A percentile compares a stretch with the other conserved stretches of the same genome.
These are phyloP conservation scores for Phlyctochytrium bullatum DNA, from an alignment of 192 early-diverging fungal genomes.

Conservation along the genomic window DNA sequence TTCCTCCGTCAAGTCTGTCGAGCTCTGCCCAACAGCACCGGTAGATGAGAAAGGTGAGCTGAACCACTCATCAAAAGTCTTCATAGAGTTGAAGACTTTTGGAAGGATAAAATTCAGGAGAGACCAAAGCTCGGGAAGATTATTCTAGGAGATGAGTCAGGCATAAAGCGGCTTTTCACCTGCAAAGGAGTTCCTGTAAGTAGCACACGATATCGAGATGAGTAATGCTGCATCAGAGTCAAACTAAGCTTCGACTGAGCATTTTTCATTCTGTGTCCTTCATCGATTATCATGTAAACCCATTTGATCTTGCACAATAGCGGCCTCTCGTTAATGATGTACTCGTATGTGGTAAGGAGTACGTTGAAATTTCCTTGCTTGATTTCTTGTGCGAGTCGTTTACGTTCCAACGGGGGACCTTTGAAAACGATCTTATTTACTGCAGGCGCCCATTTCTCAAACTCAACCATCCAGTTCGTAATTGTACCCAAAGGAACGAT, in stretches of 20 bases:
- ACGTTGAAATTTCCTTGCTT: slow-evolving; percentile 85
- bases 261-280: slow-evolving; percentile 99
- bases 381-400: slow-evolving; percentile 69
- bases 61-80: slow-evolving; percentile 99
- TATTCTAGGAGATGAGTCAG: slow-evolving; percentile 63
- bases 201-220: slow-evolving; percentile 87
- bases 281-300: slow-evolving; percentile 98
- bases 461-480: slow-evolving; percentile 96
- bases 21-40: slow-evolving; percentile 71
- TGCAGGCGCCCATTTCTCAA: slow-evolving; percentile 96
- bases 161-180: slow-evolving; percentile 32
- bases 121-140: slow-evolving; percentile 95
- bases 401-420: slow-evolving; percentile 74
- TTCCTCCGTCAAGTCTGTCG: slow-evolving; percentile 96
- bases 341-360: slow-evolving; percentile 95
- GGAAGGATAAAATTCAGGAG: slow-evolving; percentile 95
- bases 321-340: slow-evolving; percentile 88
- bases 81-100: slow-evolving; percentile 92
- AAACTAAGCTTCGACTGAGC: slow-evolving; percentile 79
- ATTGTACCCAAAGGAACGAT: slow-evolving; percentile 95
- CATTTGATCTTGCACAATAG: slow-evolving; percentile 89
- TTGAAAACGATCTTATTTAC: slow-evolving; percentile 91
- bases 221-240: slow-evolving; percentile 86
- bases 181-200: slow-evolving; percentile 98
- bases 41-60: slow-evolving; percentile 86